Evolutionary conservation across 192 early-diverging fungal species (phyloP), one percentile per base, ranked within the genome.

Genomic region (Linnemannia elongata): DNA sequence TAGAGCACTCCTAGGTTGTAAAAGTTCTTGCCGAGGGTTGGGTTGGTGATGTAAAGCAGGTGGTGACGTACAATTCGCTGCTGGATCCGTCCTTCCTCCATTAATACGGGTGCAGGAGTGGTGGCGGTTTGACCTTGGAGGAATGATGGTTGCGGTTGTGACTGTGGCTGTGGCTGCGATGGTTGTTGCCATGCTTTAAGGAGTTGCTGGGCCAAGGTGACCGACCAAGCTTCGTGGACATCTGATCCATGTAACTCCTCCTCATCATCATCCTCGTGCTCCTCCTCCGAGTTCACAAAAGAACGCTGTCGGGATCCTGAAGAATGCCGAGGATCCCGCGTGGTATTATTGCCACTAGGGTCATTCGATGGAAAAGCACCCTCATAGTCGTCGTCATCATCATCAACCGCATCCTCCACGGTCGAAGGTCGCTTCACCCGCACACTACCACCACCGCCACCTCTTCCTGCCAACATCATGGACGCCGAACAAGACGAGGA

Each of bases 1-100:
- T 85, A 85, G 1, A 85, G 55, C 17, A 85, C 83, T 4, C 83
- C 83, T 3, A 85, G 69, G n/a, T 85, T 85, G 8, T 85, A 85
- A 13, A 85, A 75, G 74, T 85, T 85, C 55, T 80, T 85, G 54
- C 78, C 57, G 10, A 79, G 55, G 1, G 78, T 85, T 24, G 83
- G 83, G 41, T 85, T 85, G 41, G 74, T 85, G 42, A 85, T 80
- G 72, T 85, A 85, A 0, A 85, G 74, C 0, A 85, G 74, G 35
- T 85, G 78, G 39, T 85, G 77, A 12, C 83, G 73, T 12, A 85
- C 54, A 44, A 85, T 85, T 52, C 69, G 79, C 33, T 80, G 74
- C 8, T 79, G 38, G 17, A 33, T 63, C 47, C 38, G 60, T 38
- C 60, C 74, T 2, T 24, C 39, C 35, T 74, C 78, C 27, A 13